A percentile compares a stretch with the other conserved stretches of the same genome.
Conservation (phyloP, 78 protist species). For the Creolimax fragrantissima region DNA sequence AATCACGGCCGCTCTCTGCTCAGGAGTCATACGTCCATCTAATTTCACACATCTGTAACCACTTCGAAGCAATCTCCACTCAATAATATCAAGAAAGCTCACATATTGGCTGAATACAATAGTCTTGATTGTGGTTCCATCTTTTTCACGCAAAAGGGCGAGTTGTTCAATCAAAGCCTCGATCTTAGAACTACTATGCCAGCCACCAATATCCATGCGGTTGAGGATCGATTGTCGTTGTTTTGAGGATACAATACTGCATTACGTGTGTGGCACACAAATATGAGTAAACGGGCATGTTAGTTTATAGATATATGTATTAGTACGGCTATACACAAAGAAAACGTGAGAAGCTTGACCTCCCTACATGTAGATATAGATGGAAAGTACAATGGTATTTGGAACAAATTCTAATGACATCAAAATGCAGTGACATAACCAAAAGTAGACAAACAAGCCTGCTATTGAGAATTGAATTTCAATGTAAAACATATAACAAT, state of each 20-base stretch:
- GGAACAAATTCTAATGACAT: too few species aligned
- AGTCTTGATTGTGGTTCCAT: slow-evolving; percentile 15
- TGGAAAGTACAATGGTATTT: too few species aligned
- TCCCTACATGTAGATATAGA: too few species aligned
- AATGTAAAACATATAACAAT: too few species aligned
- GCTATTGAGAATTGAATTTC: too few species aligned
- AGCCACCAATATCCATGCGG: slow-evolving; percentile 4
- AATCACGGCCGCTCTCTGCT: slow-evolving; percentile 10
- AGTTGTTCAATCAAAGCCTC: slow-evolving; percentile 64
- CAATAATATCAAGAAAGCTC: slow-evolving; percentile 31
- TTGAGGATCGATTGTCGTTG: neutral
- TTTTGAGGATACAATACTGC: neutral
- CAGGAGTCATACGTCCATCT: slow-evolving; percentile 42
- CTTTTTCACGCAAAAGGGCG: neutral
- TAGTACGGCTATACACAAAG: too few species aligned
- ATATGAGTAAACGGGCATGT: too few species aligned
- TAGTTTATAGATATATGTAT: too few species aligned
- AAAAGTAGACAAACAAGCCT: too few species aligned
- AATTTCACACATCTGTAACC: slow-evolving; percentile 21
- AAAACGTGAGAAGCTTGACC: too few species aligned
- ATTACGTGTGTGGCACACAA: neutral
- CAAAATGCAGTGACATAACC: too few species aligned
- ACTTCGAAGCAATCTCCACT: slow-evolving; percentile 27
- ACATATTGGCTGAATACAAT: slow-evolving; percentile 49
- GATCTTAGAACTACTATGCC: slow-evolving; percentile 38